These are phyloP conservation scores for Chloromonas sp. DNA, from an alignment of 163 green algal genomes.

Conservation along the genomic window DNA sequence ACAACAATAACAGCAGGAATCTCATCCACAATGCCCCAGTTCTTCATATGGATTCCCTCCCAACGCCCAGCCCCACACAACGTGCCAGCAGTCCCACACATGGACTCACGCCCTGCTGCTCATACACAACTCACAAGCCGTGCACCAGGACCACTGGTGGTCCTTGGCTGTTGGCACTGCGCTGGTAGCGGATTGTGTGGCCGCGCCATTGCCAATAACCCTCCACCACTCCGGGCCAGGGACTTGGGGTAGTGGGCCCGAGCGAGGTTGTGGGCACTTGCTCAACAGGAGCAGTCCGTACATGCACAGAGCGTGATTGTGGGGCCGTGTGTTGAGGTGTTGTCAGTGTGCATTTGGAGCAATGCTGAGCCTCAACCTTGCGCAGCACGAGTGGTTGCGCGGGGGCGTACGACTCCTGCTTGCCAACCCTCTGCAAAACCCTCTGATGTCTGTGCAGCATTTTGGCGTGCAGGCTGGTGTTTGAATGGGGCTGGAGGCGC, in stretches of 20 bases:
- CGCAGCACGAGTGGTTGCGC: too few relatives aligned
- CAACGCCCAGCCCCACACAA: too few relatives aligned
- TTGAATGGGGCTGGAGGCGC: background rate
- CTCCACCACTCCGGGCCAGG: conserved; percentile 4
- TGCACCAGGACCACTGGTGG: conserved; percentile 65
- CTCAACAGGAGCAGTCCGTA: background rate
- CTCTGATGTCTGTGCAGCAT: background rate
- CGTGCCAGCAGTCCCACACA: background rate
- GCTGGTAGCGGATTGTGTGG: conserved; percentile 78
- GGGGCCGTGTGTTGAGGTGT: background rate
- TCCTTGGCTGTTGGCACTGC: conserved; percentile 32
- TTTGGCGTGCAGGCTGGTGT: background rate
- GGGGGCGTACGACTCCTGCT: too few relatives aligned
- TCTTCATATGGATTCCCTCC: too few relatives aligned
- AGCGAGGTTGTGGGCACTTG: background rate
- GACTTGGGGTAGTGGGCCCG: background rate
- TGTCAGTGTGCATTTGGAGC: background rate
- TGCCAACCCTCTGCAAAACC: background rate
- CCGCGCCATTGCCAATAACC: conserved; percentile 71
- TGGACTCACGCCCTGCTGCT: background rate
- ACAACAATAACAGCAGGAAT: too few relatives aligned
- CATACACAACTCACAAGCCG: conserved; percentile 27
- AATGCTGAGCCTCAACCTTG: too few relatives aligned
- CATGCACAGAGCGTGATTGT: background rate
- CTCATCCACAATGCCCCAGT: too few relatives aligned